Conservation (phyloP, 495 filamentous ascomycete species). For the Trichodelitschia bisporula region DNA sequence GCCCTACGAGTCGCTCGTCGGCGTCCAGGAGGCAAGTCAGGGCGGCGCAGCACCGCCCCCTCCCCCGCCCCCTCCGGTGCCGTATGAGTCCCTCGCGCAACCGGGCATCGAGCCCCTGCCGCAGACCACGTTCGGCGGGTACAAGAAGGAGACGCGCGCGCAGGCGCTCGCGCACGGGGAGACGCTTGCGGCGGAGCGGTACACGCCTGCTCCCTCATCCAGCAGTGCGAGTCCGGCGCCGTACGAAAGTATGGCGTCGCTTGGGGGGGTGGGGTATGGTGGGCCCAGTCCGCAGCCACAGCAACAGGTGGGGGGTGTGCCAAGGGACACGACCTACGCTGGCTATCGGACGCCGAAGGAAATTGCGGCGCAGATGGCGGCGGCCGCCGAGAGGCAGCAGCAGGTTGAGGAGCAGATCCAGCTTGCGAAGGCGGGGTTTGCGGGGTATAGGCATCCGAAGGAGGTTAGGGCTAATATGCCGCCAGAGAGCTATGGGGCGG, state of each 20-base stretch:
- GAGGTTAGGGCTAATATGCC: conserved; percentile 21
- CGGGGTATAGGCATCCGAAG: conserved; percentile 16
- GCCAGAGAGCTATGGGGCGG: too few species aligned
- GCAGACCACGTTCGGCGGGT: neutral
- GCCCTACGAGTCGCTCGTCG: conserved; percentile 11
- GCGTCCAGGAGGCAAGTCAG: conserved; percentile 5
- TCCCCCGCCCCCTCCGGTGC: too few species aligned
- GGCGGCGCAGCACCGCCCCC: too few species aligned
- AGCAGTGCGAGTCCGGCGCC: neutral
- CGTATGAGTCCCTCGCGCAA: conserved; percentile 1
- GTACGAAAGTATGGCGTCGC: neutral
- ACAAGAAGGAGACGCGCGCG: too few species aligned
- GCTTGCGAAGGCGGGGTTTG: conserved; percentile 5
- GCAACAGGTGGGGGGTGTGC: too few species aligned
- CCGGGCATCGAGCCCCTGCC: neutral
- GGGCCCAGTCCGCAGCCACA: neutral
- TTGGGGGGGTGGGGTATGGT: too few species aligned
- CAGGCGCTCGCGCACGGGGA: too few species aligned
- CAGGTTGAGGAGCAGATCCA: conserved; percentile 1
- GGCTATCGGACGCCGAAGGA: neutral
- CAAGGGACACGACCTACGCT: neutral
- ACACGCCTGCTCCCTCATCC: too few species aligned
- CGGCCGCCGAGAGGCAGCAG: neutral
- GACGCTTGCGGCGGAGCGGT: too few species aligned
- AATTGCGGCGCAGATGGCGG: neutral